Evolutionary conservation across 257 asterid genomes (phyloP), one percentile per base, ranked within the genome.

Genomic region (Nicotiana noctiflora): DNA sequence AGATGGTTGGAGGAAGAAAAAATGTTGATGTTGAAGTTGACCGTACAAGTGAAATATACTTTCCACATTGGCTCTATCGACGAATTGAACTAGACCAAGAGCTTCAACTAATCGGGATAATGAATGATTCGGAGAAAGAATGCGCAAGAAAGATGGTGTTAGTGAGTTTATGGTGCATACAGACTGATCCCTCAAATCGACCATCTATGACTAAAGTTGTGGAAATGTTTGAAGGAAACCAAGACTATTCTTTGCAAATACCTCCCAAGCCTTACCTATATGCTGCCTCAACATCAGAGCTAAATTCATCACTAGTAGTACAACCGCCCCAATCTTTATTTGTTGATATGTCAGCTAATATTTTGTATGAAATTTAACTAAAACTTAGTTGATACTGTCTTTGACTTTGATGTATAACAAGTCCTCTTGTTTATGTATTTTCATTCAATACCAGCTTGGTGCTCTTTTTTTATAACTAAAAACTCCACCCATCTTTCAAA

Each of bases 91-190:
- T 18, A 27, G n/a, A 66, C n/a, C 19, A 15, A 12, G 51, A 63
- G 4, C 55, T 44, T 12, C 60, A 37, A 32, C 52, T 15, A 31
- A 44, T 4, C 23, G 80, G 37, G 4, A 68, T 65, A 21, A 5
- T 13, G 19, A 32, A 61, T 37, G 87, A 75, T 9, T 75, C 66
- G 23, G 89, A 86, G 31, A 60, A 49, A 3, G n/a, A 77, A 31
- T 6, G 10, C 0, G 83, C 82, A 3, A 83, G 75, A 66, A 86
- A 82, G 51, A 74, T 89, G 87, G 34, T 87, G 0, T 70, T 86
- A 13, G 89, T 86, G 59, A 40, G 46, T 40, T 62, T 87, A 10
- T 88, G 92, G 89, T 90, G 93, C 76, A 82, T 90, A 17, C 89
- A 90, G 75, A 85, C 80, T 3, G 68, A 79, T 51, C 91, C 91